Conservation (phyloP, 2,329 filamentous ascomycete genomes). For the Ceratocystis eucalypticola region DNA sequence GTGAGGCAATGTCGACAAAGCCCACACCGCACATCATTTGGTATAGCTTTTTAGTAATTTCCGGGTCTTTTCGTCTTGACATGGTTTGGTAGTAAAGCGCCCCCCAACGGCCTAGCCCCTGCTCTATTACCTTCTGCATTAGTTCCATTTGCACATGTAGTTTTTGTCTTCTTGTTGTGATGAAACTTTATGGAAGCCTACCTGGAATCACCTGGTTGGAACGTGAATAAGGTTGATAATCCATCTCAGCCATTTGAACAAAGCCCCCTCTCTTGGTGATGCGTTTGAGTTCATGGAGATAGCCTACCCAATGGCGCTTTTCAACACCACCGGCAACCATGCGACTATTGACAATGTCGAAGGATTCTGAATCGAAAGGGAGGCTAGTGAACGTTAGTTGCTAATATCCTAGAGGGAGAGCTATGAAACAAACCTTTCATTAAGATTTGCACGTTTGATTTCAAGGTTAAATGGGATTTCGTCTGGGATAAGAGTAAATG, state of each 20-base stretch:
- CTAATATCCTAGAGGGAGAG: not conserved
- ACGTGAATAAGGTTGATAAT: constrained; percentile 73
- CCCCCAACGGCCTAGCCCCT: not conserved
- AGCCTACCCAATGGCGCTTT: constrained; percentile 56
- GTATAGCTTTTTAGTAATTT: constrained; percentile 48
- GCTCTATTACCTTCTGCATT: not conserved
- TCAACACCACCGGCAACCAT: constrained; percentile 61
- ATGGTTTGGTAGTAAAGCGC: constrained; percentile 31
- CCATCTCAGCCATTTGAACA: constrained; percentile 80
- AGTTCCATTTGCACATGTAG: not conserved
- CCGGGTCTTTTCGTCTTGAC: constrained; percentile 51
- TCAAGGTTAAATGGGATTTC: constrained; percentile 52
- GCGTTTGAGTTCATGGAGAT: constrained; percentile 60
- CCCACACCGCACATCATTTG: constrained; percentile 46
- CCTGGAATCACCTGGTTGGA: constrained; percentile 61
- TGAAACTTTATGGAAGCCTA: constrained; percentile 24
- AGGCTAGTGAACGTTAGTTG: constrained; percentile 33
- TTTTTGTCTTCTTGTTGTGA: not conserved
- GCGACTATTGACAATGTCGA: constrained; percentile 73
- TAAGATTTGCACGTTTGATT: constrained; percentile 60
- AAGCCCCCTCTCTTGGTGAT: constrained; percentile 65
- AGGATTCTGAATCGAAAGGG: constrained; percentile 55
- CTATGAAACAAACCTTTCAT: constrained; percentile 38
- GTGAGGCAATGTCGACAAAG: constrained; percentile 43
- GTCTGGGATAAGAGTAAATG: constrained; percentile 36